Evolutionary conservation across 371 early-diverging fungal species (phyloP), one percentile per base, ranked within the genome.

Genomic region (Apophysomyces trapeziformis): DNA sequence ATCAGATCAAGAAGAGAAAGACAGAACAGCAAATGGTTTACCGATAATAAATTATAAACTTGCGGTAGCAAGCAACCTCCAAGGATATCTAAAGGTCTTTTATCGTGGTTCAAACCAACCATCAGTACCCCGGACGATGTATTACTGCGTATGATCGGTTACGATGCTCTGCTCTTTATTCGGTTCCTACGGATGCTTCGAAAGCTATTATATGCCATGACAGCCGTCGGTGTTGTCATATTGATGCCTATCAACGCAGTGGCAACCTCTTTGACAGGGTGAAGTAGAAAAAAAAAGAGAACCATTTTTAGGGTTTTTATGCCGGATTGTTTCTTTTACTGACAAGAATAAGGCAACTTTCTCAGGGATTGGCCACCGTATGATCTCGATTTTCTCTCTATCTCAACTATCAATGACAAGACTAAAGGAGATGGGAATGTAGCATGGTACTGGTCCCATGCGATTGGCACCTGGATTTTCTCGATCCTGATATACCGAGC

Each of bases 101-200:
- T 90, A 57, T 80, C 87, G 12, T 94, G 94, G 93, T 74, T 89
- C 46, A 68, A 71, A 5, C 85, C 89, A 5, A 77, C 92, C 43
- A 73, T 87, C 69, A 73, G 73, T 11, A 78, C 86, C n/a, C 79
- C 87, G 44, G 91, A 92, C 38, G 67, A 74, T 57, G 82, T 80
- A 9, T 69, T 90, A 3, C 75, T 92, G n/a, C 75, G 80, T 21
- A 88, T 86, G 62, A 87, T 93, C 8, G 94, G 92, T 36, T 75
- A 90, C 44, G 94, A 95, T 65, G 90, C 92, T 16, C 89, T 92
- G 26, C 72, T 93, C 39, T 91, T 92, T 65, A 80, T 95, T 56
- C 85, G 90, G 7, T 93, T 92, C 67, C 60, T 93, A 45, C 84
- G 87, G 35, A 81, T 91, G 75, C 81, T 85, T 56, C 81, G 85